Base-by-base conservation (phyloP, 2,329 filamentous ascomycete species). In the Xylaria sp. region DNA sequence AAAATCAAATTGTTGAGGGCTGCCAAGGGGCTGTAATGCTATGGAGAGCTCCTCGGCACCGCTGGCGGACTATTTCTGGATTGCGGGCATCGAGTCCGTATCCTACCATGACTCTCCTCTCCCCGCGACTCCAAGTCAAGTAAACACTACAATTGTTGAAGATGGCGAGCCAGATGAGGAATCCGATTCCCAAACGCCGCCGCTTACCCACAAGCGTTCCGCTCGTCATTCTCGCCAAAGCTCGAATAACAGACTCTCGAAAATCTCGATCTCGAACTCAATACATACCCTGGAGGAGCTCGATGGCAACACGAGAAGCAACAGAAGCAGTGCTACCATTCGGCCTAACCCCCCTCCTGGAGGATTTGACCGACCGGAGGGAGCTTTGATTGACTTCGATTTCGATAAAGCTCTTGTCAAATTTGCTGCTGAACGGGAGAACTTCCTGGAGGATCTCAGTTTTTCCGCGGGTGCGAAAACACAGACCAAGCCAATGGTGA, bases 371-470 rank as follows among this genome's bases (percentile, higher is more conserved):
- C 78, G 78, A 49, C 78, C 79, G 26, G 80, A 80, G 46, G 74
- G 78, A 51, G 74, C 83, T 40, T 80, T 87, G 70, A 82, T 81
- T 66, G 93, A 97, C 77, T 93, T 93, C 76, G 96, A 98, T 80
- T 99, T 99, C 76, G 96, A 98, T 78, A 90, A 92, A 77, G 95
- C 96, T 31, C 85, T 99, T 73, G 84, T 94, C 76, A 98, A 97
- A 82, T 99, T 99, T 79, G 94, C 96, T 54, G 92, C 91, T n/a
- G 95, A 98, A 83, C 87, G 96, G 72, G 96, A 99, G 76, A 92
- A 91, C 68, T 99, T 99, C 76, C 84, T 98, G 61, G 93, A 97
- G 72, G 96, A 99, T 79, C 87, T 98, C 63, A 93, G 91, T 73
- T 94, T 98, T 79, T 93, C 88, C 73, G 93, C 94, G 26, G 94